phyloP scores from a whole-genome alignment of 139 green algal genomes.

The Nannochloris sp. region DNA sequence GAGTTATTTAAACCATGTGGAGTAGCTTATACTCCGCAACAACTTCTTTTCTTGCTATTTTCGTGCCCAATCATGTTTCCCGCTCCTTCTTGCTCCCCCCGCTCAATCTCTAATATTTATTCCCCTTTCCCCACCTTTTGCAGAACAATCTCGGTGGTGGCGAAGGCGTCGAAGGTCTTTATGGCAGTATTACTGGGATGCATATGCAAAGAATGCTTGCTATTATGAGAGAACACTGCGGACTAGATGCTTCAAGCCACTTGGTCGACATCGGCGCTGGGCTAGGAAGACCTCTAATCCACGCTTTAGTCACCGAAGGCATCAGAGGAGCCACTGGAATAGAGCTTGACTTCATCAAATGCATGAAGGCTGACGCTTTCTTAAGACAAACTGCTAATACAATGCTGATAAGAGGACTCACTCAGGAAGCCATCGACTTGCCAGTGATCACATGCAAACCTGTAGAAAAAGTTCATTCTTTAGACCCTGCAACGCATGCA shows the following conservation, averaged over 20 bases:
- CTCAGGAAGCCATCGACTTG: not conserved
- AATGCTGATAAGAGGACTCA: conserved; percentile 22
- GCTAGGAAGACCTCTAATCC: conserved; percentile 77
- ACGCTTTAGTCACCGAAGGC: conserved; percentile 53
- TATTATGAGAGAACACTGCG: conserved; percentile 48
- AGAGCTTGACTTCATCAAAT: conserved; percentile 81
- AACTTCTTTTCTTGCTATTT: too few relatives aligned
- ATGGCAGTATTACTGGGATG: conserved; percentile 70
- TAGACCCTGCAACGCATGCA: conserved; percentile 74
- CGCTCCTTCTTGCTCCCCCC: too few relatives aligned
- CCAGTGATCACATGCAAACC: conserved; percentile 6
- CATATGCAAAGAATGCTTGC: conserved; percentile 72
- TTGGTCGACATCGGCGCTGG: conserved; percentile 84
- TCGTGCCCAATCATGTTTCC: too few relatives aligned
- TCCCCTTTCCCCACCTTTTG: not conserved
- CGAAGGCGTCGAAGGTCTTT: conserved; percentile 87
- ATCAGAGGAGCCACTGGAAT: conserved; percentile 50
- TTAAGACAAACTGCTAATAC: conserved; percentile 34
- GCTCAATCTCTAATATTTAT: too few relatives aligned
- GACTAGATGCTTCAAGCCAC: conserved; percentile 43
- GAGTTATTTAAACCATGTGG: too few relatives aligned
- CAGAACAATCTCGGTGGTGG: conserved; percentile 83
- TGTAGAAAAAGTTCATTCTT: conserved; percentile 30
- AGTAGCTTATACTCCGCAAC: too few relatives aligned
- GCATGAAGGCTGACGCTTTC: conserved; percentile 72